These are phyloP conservation scores for Diutina scorzettiae DNA, from an alignment of 1,139 yeast species.

Conservation along the genomic window DNA sequence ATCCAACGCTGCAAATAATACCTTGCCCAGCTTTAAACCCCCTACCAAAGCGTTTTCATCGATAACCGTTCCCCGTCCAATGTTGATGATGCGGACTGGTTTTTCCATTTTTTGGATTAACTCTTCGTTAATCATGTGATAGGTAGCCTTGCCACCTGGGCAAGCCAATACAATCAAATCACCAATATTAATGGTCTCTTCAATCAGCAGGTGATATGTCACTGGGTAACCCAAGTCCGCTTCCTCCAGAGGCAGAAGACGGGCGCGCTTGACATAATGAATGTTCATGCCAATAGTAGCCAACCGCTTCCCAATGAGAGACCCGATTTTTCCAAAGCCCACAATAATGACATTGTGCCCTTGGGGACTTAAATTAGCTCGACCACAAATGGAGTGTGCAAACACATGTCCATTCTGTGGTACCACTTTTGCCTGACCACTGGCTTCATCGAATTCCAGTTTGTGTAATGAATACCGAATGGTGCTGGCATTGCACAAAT, in stretches of 20 bases:
- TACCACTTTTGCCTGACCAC: slow-evolving; percentile 15
- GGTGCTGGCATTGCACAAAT: slow-evolving; percentile 26
- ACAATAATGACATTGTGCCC: slow-evolving; percentile 55
- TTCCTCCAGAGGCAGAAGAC: slow-evolving; percentile 27
- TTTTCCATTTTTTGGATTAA: slow-evolving; percentile 35
- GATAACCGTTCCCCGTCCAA: slow-evolving; percentile 65
- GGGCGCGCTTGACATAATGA: slow-evolving; percentile 48
- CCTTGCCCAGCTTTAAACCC: slow-evolving; percentile 57
- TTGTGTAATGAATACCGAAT: slow-evolving; percentile 27
- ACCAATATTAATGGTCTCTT: slow-evolving; percentile 24
- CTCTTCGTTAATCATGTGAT: slow-evolving; percentile 39
- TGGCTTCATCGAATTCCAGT: slow-evolving; percentile 9
- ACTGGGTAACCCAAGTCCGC: slow-evolving; percentile 31
- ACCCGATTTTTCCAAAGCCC: slow-evolving; percentile 75
- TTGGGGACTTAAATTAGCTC: slow-evolving; percentile 34
- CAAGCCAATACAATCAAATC: slow-evolving; percentile 59
- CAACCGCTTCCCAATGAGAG: slow-evolving; percentile 47
- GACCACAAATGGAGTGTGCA: slow-evolving; percentile 32
- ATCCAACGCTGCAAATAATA: slow-evolving; percentile 71
- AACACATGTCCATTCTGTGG: slow-evolving; percentile 20
- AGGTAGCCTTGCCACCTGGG: slow-evolving; percentile 53
- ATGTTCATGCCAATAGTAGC: slow-evolving; percentile 54
- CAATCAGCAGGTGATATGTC: slow-evolving; percentile 21
- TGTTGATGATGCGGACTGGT: slow-evolving; percentile 58
- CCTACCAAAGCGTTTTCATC: slow-evolving; percentile 61